These are phyloP conservation scores for Hypholoma fasciculare DNA, from an alignment of 768 basidiomycete species.

Conservation along the genomic window DNA sequence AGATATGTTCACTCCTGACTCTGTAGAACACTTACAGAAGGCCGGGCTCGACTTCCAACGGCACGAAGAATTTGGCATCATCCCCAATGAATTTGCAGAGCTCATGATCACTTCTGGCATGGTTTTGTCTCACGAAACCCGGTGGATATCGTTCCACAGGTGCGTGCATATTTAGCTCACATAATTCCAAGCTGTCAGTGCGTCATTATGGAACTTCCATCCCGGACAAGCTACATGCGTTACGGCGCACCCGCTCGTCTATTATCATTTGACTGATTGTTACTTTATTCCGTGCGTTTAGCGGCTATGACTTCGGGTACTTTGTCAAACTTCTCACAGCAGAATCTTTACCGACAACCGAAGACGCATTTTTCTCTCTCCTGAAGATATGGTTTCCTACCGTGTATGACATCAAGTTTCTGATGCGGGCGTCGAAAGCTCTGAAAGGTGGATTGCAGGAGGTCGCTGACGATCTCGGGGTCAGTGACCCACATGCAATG, in stretches of 20 bases:
- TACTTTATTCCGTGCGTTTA: constrained; percentile 30
- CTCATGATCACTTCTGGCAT: constrained; percentile 95
- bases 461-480: constrained; percentile 93
- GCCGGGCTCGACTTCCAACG: constrained; percentile 95
- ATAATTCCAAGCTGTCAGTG: neutral
- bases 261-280: neutral
- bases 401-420: constrained; percentile 96
- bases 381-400: constrained; percentile 92
- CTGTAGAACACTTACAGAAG: constrained; percentile 91
- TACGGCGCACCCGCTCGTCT: too few relatives aligned
- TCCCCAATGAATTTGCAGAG: constrained; percentile 94
- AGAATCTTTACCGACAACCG: constrained; percentile 82
- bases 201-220: neutral
- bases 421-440: constrained; percentile 87
- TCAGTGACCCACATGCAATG: constrained; percentile 35
- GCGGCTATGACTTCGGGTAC: constrained; percentile 99
- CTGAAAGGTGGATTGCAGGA: constrained; percentile 91
- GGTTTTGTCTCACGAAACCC: constrained; percentile 84
- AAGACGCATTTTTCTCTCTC: constrained; percentile 88
- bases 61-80: constrained; percentile 90
- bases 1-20: constrained; percentile 99
- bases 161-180: constrained; percentile 39
- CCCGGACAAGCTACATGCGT: neutral
- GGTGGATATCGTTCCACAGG: constrained; percentile 99
- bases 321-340: constrained; percentile 92